phyloP scores from a whole-genome alignment of 2,329 filamentous ascomycete species.

The Claviceps digitariae region DNA sequence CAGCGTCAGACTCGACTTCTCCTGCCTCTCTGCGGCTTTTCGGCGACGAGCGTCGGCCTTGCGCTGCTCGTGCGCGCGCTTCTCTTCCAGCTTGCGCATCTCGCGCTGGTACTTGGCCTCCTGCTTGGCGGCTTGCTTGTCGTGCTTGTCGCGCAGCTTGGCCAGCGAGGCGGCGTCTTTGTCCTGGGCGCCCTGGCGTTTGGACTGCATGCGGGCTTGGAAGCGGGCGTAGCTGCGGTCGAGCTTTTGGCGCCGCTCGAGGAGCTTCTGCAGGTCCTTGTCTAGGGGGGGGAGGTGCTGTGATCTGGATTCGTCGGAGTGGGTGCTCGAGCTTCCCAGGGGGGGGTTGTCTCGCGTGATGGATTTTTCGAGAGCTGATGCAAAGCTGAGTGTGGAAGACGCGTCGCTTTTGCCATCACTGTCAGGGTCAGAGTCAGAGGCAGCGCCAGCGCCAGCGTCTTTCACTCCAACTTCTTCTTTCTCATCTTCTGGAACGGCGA shows the following conservation, averaged over 20 bases:
- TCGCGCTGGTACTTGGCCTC: constrained; percentile 54
- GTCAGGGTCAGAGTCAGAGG: background rate
- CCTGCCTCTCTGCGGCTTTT: constrained; percentile 41
- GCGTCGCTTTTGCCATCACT: constrained; percentile 24
- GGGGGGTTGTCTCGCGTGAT: constrained; percentile 15
- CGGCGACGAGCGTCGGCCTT: constrained; percentile 39
- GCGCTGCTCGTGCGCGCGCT: constrained; percentile 46
- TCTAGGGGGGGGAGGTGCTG: constrained; percentile 25
- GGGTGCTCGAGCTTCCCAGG: constrained; percentile 8
- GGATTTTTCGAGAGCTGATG: constrained; percentile 30
- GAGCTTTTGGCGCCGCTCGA: constrained; percentile 45
- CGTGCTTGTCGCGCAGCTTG: constrained; percentile 50
- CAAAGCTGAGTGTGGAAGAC: constrained; percentile 34
- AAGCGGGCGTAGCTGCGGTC: constrained; percentile 48
- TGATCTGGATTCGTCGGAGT: constrained; percentile 27
- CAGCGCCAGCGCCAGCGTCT: constrained; percentile 1
- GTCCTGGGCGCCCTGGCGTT: constrained; percentile 32
- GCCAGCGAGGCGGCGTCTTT: constrained; percentile 36
- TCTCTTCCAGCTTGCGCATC: constrained; percentile 49
- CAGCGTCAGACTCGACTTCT: constrained; percentile 31
- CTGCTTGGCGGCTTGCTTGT: constrained; percentile 48
- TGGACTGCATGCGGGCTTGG: constrained; percentile 31
- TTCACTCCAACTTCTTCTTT: constrained; percentile 5
- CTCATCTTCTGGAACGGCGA: constrained; percentile 14
- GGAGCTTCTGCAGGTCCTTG: constrained; percentile 51